Percentiles rank a stretch among this genome's conserved stretches.
These are phyloP conservation scores for Solanum pimpinellifolium DNA, from an alignment of 257 asterid species.

Conservation along the genomic window DNA sequence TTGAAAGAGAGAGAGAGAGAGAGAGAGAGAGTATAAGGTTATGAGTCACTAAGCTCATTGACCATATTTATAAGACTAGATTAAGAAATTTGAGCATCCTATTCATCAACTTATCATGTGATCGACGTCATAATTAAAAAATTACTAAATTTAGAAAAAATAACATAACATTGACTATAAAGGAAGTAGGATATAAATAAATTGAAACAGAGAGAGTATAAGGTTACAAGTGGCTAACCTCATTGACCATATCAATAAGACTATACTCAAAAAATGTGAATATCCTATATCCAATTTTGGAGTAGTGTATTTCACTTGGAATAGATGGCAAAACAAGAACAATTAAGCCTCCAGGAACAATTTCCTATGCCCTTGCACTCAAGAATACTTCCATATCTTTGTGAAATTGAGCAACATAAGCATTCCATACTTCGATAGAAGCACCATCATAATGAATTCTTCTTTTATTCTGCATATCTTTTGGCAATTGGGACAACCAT, in stretches of 20 bases:
- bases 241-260: not conserved
- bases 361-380: constrained; percentile 22
- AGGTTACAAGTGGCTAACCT: not conserved
- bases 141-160: not conserved
- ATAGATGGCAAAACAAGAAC: not conserved
- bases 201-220: not conserved
- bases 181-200: not conserved
- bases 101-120: not conserved
- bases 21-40: not conserved
- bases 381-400: constrained; percentile 18
- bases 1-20: not conserved
- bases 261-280: not conserved
- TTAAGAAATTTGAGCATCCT: not conserved
- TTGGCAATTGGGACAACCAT: constrained; percentile 22
- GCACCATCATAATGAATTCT: constrained; percentile 10
- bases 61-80: not conserved
- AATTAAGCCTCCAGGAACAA: constrained; percentile 18
- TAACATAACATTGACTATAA: not conserved
- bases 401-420: constrained; percentile 13
- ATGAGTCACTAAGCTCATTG: not conserved
- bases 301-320: not conserved
- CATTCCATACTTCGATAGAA: not conserved
- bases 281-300: not conserved
- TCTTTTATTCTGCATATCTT: constrained; percentile 8
- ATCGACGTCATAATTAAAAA: not conserved